phyloP scores from a whole-genome alignment of 192 early-diverging fungal species.

The Chytriomyces hyalinus region DNA sequence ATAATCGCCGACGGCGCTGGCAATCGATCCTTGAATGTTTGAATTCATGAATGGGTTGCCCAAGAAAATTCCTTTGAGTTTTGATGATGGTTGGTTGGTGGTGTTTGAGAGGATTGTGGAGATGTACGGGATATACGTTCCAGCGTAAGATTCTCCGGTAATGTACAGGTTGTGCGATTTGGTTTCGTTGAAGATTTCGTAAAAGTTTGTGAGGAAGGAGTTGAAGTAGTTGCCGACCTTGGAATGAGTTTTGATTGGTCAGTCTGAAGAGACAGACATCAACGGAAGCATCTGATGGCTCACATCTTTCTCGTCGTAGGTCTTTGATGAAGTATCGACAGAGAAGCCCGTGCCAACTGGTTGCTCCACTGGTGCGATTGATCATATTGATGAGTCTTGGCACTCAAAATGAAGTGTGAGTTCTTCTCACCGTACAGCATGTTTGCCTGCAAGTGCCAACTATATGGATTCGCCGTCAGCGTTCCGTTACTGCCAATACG shows the following conservation, averaged over 20 bases:
- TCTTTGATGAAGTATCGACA: neutral
- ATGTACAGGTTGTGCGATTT: constrained; percentile 63
- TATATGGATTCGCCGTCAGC: constrained; percentile 53
- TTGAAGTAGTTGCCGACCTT: constrained; percentile 15
- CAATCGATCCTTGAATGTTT: constrained; percentile 35
- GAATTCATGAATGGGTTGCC: constrained; percentile 57
- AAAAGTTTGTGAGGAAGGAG: constrained; percentile 37
- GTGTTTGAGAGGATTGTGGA: neutral
- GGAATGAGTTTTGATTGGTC: too few relatives aligned
- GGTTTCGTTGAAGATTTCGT: constrained; percentile 57
- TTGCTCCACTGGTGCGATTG: constrained; percentile 57
- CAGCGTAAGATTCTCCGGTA: constrained; percentile 46
- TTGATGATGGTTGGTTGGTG: neutral
- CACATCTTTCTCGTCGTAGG: neutral
- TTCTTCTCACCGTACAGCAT: constrained; percentile 55
- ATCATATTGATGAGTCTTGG: neutral
- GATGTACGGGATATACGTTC: constrained; percentile 27
- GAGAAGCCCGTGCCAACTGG: constrained; percentile 70
- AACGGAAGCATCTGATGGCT: too few relatives aligned
- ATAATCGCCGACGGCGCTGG: constrained; percentile 38
- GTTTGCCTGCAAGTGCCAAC: constrained; percentile 72
- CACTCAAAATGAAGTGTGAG: neutral
- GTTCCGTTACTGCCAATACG: constrained; percentile 53
- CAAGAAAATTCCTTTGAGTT: constrained; percentile 54
- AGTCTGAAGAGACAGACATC: too few relatives aligned